Base-by-base conservation (phyloP, 306 rosid genomes). In the Dalbergia cochinchinensis region DNA sequence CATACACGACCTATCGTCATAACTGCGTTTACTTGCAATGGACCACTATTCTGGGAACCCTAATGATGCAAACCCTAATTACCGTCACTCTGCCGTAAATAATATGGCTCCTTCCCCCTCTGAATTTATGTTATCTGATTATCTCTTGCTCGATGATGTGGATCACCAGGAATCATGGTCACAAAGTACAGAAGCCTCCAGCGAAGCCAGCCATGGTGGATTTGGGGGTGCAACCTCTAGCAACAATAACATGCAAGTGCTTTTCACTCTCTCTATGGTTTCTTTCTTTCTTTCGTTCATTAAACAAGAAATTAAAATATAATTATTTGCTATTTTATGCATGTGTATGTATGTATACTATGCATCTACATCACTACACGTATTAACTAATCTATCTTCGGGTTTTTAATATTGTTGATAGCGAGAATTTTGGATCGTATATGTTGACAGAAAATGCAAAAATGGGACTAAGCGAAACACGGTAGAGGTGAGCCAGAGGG, bases 91-190 rank as follows among this genome's bases (percentile, higher is more conserved):
- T 14, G 20, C 83, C 35, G 62, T 69, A 1, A 37, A 37, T 37
- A 76, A 71, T 14, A 53, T 71, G 58, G 83, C 48, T 47, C 78
- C 78, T 18, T 8, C 73, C 8, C 74, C 86, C 5, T 67, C 78
- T 3, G 88, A 87, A 18, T 86, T 83, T 48, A 82, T 83, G 41
- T 3, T 84, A 37, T 84, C 90, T 19, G 88, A 92, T 70, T 90
- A 69, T 74, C 86, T 90, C 5, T 2, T 83, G 63, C 42, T 85
- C 1, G 87, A 77, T 44, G 57, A 4, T 15, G 73, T 3, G 2
- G 58, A 66, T 5, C 71, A 80, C 44, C 87, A 62, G 73, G 75
- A 79, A 14, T 87, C 82, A 18, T 68, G 76, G 53, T 80, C 91
- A 4, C 82, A 60, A 31, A 88, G 84, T n/a, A 54, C 85, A 4